A percentile compares a stretch with the other conserved stretches of the same genome.
These are phyloP conservation scores for Phanerochaete carnosa DNA, from an alignment of 768 basidiomycete genomes.

Conservation along the genomic window DNA sequence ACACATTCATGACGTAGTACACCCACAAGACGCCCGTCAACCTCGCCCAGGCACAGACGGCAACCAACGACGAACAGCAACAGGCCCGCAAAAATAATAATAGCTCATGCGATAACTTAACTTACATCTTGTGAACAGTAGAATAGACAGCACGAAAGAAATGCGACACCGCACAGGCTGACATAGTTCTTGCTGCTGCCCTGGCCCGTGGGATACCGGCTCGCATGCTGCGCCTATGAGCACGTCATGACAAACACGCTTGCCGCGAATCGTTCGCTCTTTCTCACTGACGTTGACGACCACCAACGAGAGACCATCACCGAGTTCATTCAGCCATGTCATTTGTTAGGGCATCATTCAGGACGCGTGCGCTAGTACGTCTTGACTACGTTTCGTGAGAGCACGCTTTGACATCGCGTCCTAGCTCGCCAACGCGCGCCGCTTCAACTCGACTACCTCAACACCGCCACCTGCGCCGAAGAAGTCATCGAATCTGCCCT, in stretches of 20 bases:
- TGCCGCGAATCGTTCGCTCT: not conserved
- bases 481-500: constrained; percentile 47
- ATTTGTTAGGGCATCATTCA: constrained; percentile 13
- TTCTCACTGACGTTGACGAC: not conserved
- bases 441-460: constrained; percentile 42
- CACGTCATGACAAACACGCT: constrained; percentile 1
- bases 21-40: not conserved
- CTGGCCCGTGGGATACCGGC: not conserved
- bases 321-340: constrained; percentile 5
- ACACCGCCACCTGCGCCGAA: constrained; percentile 35
- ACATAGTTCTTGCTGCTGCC: too few relatives aligned
- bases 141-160: not conserved
- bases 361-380: constrained; percentile 9
- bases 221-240: not conserved
- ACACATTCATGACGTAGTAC: not conserved
- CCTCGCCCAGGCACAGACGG: too few relatives aligned
- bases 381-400: not conserved
- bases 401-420: not conserved
- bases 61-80: too few relatives aligned
- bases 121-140: not conserved
- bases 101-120: too few relatives aligned
- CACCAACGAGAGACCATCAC: not conserved
- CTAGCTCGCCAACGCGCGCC: constrained; percentile 32
- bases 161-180: too few relatives aligned
- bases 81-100: too few relatives aligned